Conservation (phyloP, 148 eudicot genomes). For the Cornus suecica region DNA sequence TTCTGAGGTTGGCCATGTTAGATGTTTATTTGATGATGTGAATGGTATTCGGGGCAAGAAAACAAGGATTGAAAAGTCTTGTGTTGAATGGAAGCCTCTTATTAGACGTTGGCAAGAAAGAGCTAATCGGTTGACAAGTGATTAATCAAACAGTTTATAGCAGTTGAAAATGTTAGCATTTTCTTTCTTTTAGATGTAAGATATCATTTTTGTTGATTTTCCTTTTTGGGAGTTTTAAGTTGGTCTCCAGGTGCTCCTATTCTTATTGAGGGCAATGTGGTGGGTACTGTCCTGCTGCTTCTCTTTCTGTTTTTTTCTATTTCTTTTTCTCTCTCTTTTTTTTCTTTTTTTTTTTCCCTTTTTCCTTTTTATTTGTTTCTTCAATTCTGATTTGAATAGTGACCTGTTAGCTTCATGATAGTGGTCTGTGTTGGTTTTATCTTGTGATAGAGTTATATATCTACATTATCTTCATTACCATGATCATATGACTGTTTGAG, state of each 20-base stretch:
- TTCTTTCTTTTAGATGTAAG: constrained; percentile 12
- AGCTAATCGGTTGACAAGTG: constrained; percentile 10
- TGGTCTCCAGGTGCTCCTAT: constrained; percentile 2
- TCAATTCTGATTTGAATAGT: neutral
- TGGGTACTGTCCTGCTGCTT: neutral
- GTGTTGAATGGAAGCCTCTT: neutral
- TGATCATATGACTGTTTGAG: neutral
- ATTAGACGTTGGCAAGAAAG: neutral
- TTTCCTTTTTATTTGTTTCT: neutral
- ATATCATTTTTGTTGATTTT: constrained; percentile 2
- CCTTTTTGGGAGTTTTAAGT: constrained; percentile 6
- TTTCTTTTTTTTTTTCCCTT: neutral
- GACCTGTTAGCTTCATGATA: neutral
- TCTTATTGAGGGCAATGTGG: constrained; percentile 1
- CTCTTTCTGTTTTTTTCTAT: neutral
- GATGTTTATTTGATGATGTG: neutral
- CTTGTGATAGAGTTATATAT: neutral
- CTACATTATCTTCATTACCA: neutral
- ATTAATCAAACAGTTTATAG: constrained; percentile 9
- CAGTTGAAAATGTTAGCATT: neutral
- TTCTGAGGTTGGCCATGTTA: constrained; percentile 8
- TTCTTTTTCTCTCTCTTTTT: neutral
- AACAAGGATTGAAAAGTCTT: constrained; percentile 7
- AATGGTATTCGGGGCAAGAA: neutral
- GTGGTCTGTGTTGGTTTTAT: neutral